These are phyloP conservation scores for Epichloe uncinata DNA, from an alignment of 2,329 filamentous ascomycete species.

Conservation along the genomic window DNA sequence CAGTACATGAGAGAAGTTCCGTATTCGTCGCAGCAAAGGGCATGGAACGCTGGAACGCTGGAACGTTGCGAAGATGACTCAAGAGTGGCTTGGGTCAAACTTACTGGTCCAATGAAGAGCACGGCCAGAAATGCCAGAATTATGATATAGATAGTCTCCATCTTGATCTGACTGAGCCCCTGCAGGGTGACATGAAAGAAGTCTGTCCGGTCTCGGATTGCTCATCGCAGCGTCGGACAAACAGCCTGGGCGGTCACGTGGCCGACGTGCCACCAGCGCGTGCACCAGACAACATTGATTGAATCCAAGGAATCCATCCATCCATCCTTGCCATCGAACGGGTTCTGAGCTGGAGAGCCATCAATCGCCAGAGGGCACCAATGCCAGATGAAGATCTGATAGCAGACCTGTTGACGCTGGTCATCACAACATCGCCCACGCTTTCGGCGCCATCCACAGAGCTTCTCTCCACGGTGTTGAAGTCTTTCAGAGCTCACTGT, in stretches of 20 bases:
- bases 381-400: not conserved
- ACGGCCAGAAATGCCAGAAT: not conserved
- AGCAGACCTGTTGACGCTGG: slow-evolving; percentile 13
- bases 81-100: not conserved
- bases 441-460: slow-evolving; percentile 40
- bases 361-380: not conserved
- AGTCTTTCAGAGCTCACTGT: slow-evolving; percentile 32
- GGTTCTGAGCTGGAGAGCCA: too few relatives aligned
- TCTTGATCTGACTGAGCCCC: not conserved
- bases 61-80: not conserved
- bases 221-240: too few relatives aligned
- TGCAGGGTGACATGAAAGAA: not conserved
- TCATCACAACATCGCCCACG: slow-evolving; percentile 42
- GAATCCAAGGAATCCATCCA: too few relatives aligned
- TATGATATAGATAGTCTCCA: not conserved
- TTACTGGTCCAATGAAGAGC: not conserved
- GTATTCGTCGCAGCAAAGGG: not conserved
- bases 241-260: too few relatives aligned
- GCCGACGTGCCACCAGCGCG: too few relatives aligned
- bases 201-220: too few relatives aligned
- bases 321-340: too few relatives aligned
- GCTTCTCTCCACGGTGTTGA: slow-evolving; percentile 32
- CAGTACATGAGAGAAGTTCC: not conserved
- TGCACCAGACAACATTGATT: too few relatives aligned
- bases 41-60: not conserved